Percentiles rank a stretch among this genome's conserved stretches.
phyloP scores from a whole-genome alignment of 768 basidiomycete species.

The Mycena alexandri region DNA sequence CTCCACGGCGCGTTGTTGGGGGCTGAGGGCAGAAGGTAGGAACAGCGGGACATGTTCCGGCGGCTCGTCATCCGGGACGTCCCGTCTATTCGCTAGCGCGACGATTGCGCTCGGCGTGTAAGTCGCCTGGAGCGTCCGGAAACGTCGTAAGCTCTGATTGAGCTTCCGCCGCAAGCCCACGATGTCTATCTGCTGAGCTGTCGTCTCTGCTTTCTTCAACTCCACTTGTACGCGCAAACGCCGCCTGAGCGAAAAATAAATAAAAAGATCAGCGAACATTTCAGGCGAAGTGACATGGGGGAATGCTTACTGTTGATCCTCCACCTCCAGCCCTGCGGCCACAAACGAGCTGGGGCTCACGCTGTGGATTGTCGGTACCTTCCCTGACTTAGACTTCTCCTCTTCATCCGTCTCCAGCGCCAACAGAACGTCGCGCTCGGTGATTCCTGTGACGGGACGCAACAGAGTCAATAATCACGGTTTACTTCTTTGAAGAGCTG shows the following conservation, averaged over 20 bases:
- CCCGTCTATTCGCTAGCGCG: neutral
- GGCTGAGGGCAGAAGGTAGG: conserved; percentile 33
- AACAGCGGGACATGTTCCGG: conserved; percentile 34
- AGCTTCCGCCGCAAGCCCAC: neutral
- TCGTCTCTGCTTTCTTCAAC: conserved; percentile 4
- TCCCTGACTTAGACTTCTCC: neutral
- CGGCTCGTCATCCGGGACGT: neutral
- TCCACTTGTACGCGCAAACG: conserved; percentile 8
- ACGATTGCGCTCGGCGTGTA: conserved; percentile 18
- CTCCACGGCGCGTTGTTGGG: conserved; percentile 9
- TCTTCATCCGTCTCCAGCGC: conserved; percentile 18
- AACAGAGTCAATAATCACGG: no score
- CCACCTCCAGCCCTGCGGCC: neutral
- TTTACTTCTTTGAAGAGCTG: neutral
- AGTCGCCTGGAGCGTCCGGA: conserved; percentile 15
- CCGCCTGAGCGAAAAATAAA: neutral
- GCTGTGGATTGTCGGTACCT: conserved; percentile 2
- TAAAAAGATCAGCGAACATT: no score
- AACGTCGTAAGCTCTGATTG: neutral
- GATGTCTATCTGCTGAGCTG: neutral
- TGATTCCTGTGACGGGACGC: neutral
- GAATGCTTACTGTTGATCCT: conserved; percentile 25
- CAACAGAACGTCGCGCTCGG: conserved; percentile 9
- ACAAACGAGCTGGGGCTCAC: conserved; percentile 25
- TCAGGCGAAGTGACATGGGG: no score